A percentile compares a stretch with the other conserved stretches of the same genome.
phyloP scores from a whole-genome alignment of 495 filamentous ascomycete genomes.

The Stereocaulon alpinum region DNA sequence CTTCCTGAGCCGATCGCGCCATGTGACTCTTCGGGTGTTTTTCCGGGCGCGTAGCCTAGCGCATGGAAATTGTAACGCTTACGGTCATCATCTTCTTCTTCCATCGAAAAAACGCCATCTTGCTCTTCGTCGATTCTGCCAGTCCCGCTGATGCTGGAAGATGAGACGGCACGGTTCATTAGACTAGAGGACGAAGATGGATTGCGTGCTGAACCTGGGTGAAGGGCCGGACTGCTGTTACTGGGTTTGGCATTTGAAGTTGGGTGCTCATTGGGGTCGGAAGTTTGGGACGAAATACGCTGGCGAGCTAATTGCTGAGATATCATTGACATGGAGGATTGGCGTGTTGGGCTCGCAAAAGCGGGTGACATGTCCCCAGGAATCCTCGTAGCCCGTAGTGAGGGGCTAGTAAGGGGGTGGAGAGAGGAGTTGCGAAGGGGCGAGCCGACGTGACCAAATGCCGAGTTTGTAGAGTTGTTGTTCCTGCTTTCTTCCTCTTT shows the following conservation, averaged over 20 bases:
- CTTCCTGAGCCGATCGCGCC: constrained; percentile 14
- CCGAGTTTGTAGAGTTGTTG: constrained; percentile 32
- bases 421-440: constrained; percentile 80
- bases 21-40: constrained; percentile 7
- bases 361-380: constrained; percentile 51
- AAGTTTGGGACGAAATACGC: constrained; percentile 29
- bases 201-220: constrained; percentile 36
- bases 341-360: constrained; percentile 55
- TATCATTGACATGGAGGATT: constrained; percentile 55
- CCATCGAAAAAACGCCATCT: constrained; percentile 73
- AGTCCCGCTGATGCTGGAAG: constrained; percentile 37
- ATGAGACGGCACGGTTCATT: constrained; percentile 37
- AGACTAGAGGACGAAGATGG: constrained; percentile 28
- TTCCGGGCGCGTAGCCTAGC: constrained; percentile 10
- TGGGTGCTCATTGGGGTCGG: constrained; percentile 4
- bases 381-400: constrained; percentile 46
- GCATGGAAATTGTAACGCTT: constrained; percentile 16
- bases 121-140: constrained; percentile 69
- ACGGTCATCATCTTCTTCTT: constrained; percentile 53
- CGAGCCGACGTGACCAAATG: constrained; percentile 83
- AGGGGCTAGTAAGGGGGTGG: constrained; percentile 51
- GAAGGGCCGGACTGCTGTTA: constrained; percentile 31
- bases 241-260: constrained; percentile 6
- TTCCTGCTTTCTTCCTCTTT: constrained; percentile 47
- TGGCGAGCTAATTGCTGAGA: constrained; percentile 58